Base-by-base conservation (phyloP, 345 rosid genomes). In the Lumnitzera racemosa region DNA sequence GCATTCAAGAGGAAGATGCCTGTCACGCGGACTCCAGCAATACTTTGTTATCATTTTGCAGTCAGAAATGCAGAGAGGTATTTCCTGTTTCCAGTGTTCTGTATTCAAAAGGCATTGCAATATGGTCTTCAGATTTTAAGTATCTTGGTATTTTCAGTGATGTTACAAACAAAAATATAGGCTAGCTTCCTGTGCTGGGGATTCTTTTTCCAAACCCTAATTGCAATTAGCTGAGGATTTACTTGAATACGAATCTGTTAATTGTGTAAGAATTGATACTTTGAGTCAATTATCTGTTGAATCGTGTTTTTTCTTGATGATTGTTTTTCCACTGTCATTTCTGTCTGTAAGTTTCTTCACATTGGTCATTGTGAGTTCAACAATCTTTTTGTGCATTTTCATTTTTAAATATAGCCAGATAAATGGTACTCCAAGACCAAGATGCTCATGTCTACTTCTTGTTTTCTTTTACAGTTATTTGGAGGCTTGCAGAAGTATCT, bases 31-130 rank as follows among this genome's bases (percentile, higher is more conserved):
- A 82, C 17, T 72, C 75, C 25, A 54, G 49, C 66, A 61, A 72
- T 71, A 70, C 78, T 53, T 29, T 62, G 24, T 50, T 72, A 66
- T 72, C 81, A 14, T 90, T 85, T 67, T 95, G 99, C 71, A 89
- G 88, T 69, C 72, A 73, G 63, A 78, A 78, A 61, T 95, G 99
- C 78, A 70, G 61, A 72, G 87, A 87, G 97, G 99, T 95, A 73
- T 63, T 61, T 36, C 51, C 66, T 58, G 57, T 29, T 67, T 57
- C 48, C 51, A 6, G 16, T 47, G 36, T n/a, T 47, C 47, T 24
- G 16, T 51, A 46, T 20, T 46, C 49, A 23, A 47, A 24, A 49
- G 14, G 16, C 20, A 48, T 55, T 47, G 15, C 41, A 20, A 27
- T 15, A 61, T 31, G 49, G 47, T 29, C 13, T 24, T 51, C 13